phyloP scores from a whole-genome alignment of 2,329 filamentous ascomycete genomes.

The Colletotrichum sp. region DNA sequence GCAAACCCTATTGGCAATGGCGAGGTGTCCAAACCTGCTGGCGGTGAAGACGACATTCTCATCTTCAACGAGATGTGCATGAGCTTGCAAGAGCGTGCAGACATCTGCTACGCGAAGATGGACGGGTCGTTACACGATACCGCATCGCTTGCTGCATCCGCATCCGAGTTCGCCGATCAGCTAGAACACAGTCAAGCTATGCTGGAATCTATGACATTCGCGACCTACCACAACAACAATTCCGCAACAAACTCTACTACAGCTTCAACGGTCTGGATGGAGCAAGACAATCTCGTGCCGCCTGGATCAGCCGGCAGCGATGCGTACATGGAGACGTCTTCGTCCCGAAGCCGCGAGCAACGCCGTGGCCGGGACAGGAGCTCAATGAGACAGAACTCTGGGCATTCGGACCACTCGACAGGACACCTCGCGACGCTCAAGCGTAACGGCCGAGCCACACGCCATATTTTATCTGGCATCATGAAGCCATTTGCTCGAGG shows the following conservation, averaged over 20 bases:
- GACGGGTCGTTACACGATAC: constrained; percentile 47
- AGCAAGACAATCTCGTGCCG: constrained; percentile 25
- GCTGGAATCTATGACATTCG: constrained; percentile 38
- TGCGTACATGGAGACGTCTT: constrained; percentile 12
- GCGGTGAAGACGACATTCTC: constrained; percentile 53
- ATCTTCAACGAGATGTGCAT: constrained; percentile 59
- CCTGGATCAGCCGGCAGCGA: constrained; percentile 27
- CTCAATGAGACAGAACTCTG: constrained; percentile 21
- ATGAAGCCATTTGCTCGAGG: constrained; percentile 47
- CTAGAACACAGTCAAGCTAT: constrained; percentile 48
- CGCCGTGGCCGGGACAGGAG: constrained; percentile 18
- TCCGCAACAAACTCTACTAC: constrained; percentile 9
- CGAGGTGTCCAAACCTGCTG: background rate
- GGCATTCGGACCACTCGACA: constrained; percentile 24
- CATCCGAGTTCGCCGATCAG: constrained; percentile 49
- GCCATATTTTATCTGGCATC: constrained; percentile 48
- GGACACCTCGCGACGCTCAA: constrained; percentile 31
- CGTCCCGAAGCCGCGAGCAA: constrained; percentile 18
- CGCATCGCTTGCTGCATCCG: constrained; percentile 35
- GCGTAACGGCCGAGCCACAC: constrained; percentile 37
- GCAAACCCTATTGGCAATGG: constrained; percentile 39
- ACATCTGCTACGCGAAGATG: constrained; percentile 55
- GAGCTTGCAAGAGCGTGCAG: constrained; percentile 54
- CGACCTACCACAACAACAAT: constrained; percentile 35
- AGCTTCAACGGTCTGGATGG: constrained; percentile 33